Percentiles rank a stretch among this genome's conserved stretches.
Conservation (phyloP, 164 flowering plant genomes). For the Macadamia integrifolia region DNA sequence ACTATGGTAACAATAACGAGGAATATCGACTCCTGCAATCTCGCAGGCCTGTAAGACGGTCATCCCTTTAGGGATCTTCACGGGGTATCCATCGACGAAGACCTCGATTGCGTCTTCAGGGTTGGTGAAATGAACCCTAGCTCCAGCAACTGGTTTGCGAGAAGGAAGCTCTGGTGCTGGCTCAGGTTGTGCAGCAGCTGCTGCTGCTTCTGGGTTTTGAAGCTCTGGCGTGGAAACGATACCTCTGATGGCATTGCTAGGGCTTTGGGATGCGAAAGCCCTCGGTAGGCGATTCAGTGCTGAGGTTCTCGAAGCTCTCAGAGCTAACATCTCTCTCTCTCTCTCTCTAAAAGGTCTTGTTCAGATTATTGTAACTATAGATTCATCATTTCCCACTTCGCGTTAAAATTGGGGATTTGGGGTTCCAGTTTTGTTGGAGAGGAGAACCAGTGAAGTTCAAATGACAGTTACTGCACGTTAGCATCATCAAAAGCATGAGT, state of each 20-base stretch:
- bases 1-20: conserved; percentile 88
- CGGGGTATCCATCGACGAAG: conserved; percentile 87
- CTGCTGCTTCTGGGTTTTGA: conserved; percentile 50
- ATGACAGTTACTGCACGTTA: no score
- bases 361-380: no score
- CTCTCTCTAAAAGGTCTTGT: no score
- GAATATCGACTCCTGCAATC: conserved; percentile 93
- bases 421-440: no score
- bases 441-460: no score
- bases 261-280: conserved; percentile 21
- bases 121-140: conserved; percentile 63
- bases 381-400: no score
- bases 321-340: conserved; percentile 29
- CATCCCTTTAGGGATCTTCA: conserved; percentile 90
- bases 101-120: conserved; percentile 95
- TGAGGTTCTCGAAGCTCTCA: conserved; percentile 36
- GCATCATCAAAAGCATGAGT: no score
- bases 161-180: conserved; percentile 35
- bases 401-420: no score
- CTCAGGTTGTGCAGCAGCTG: conserved; percentile 40
- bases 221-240: conserved; percentile 71
- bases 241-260: conserved; percentile 19
- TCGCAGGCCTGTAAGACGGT: conserved; percentile 96
- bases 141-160: conserved; percentile 64
- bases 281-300: conserved; percentile 12